A percentile compares a stretch with the other conserved stretches of the same genome.
phyloP scores from a whole-genome alignment of 345 rosid genomes.

The Euphorbia lathyris region DNA sequence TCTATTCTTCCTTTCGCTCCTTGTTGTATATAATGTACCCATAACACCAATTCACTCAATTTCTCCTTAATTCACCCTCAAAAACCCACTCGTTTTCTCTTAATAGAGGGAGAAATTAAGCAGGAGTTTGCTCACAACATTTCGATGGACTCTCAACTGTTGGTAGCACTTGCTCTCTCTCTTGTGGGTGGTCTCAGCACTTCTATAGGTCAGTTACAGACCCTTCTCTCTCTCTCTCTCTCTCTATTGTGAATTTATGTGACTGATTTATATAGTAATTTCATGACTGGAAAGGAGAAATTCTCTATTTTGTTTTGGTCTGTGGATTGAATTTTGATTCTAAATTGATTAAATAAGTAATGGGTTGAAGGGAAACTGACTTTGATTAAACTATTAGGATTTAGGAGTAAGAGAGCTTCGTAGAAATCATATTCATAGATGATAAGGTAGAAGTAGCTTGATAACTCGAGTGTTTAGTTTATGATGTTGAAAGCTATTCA shows the following conservation, averaged over 20 bases:
- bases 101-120: not conserved
- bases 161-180: slow-evolving; percentile 29
- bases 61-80: not conserved
- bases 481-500: not conserved
- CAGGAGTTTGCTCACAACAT: too few relatives aligned
- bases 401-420: not conserved
- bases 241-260: not conserved
- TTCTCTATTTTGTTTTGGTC: not conserved
- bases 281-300: too few relatives aligned
- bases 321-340: slow-evolving; percentile 3
- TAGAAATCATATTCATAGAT: slow-evolving; percentile 2
- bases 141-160: slow-evolving; percentile 71
- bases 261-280: too few relatives aligned
- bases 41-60: not conserved
- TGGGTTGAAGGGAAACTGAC: not conserved
- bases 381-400: not conserved
- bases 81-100: too few relatives aligned
- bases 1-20: too few relatives aligned
- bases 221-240: not conserved
- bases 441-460: slow-evolving; percentile 1
- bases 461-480: not conserved
- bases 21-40: not conserved
- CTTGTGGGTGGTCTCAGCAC: slow-evolving; percentile 36
- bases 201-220: slow-evolving; percentile 27
- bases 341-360: not conserved